Evolutionary conservation across 331 rosid species (phyloP).

Genomic region (Cydonia oblonga): DNA sequence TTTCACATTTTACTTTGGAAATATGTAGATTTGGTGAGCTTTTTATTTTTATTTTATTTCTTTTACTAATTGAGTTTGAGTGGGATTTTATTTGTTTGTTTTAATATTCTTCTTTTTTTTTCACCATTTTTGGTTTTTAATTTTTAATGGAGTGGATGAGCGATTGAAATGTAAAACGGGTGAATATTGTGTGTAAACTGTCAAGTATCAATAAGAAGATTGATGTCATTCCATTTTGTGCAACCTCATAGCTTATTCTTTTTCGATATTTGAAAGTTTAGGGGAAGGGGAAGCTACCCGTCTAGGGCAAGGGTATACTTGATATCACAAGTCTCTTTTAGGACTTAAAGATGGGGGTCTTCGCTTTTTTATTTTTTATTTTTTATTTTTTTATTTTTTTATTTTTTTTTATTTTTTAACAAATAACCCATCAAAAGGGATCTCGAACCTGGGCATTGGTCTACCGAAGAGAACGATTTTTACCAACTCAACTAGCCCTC

Average conservation of each 20-base stretch:
- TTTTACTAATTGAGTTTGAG: neutral
- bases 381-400: too few relatives aligned
- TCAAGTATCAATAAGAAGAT: constrained; percentile 4
- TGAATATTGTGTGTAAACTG: constrained; percentile 14
- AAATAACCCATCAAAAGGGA: too few relatives aligned
- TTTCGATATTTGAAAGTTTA: too few relatives aligned
- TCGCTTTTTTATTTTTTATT: too few relatives aligned
- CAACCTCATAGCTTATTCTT: neutral
- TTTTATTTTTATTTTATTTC: neutral
- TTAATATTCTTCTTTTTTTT: neutral
- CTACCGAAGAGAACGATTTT: too few relatives aligned
- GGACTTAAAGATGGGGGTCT: too few relatives aligned
- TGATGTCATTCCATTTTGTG: neutral
- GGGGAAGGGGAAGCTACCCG: too few relatives aligned
- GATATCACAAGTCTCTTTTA: too few relatives aligned
- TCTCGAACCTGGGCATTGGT: accelerated
- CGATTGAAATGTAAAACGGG: constrained; percentile 16
- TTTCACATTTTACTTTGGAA: constrained; percentile 7
- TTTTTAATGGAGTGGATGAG: constrained; percentile 15
- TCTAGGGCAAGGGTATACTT: too few relatives aligned
- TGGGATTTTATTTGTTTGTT: neutral
- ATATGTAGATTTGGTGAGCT: constrained; percentile 13
- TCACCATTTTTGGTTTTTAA: neutral
- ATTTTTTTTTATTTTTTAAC: too few relatives aligned
- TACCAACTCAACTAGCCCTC: too few relatives aligned